These are phyloP conservation scores for Cryphonectria japonica DNA, from an alignment of 2,329 filamentous ascomycete species.

Conservation along the genomic window DNA sequence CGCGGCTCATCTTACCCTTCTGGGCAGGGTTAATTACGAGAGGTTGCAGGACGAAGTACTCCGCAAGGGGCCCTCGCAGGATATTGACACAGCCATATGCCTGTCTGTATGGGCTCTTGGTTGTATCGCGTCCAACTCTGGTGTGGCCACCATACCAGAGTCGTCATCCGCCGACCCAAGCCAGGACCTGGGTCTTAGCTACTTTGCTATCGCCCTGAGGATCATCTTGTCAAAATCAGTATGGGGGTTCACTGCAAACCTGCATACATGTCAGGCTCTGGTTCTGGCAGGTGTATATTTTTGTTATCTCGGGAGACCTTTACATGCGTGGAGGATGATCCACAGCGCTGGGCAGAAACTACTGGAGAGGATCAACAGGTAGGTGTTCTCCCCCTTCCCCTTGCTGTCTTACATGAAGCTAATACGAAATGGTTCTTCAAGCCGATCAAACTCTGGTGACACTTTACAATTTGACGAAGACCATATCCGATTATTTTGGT, in stretches of 20 bases:
- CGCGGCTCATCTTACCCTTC: constrained; percentile 43
- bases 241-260: constrained; percentile 40
- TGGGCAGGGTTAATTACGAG: constrained; percentile 37
- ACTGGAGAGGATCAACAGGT: constrained; percentile 39
- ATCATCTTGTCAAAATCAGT: constrained; percentile 40
- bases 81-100: constrained; percentile 41
- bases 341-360: constrained; percentile 40
- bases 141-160: constrained; percentile 1
- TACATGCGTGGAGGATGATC: constrained; percentile 43
- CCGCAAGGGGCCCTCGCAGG: constrained; percentile 34
- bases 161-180: constrained; percentile 14
- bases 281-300: constrained; percentile 45
- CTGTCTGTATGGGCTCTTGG: constrained; percentile 44
- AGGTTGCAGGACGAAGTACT: constrained; percentile 37
- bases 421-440: constrained; percentile 8
- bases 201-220: constrained; percentile 42
- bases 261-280: constrained; percentile 40
- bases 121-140: constrained; percentile 31
- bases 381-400: constrained; percentile 10
- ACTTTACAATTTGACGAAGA: constrained; percentile 43
- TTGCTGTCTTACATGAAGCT: background rate
- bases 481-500: constrained; percentile 68
- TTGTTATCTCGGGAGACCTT: constrained; percentile 41
- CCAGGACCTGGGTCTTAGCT: constrained; percentile 38
- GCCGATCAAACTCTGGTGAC: constrained; percentile 20